Conservation (phyloP, 2,329 filamentous ascomycete species). For the Neonectria neomacrospora region DNA sequence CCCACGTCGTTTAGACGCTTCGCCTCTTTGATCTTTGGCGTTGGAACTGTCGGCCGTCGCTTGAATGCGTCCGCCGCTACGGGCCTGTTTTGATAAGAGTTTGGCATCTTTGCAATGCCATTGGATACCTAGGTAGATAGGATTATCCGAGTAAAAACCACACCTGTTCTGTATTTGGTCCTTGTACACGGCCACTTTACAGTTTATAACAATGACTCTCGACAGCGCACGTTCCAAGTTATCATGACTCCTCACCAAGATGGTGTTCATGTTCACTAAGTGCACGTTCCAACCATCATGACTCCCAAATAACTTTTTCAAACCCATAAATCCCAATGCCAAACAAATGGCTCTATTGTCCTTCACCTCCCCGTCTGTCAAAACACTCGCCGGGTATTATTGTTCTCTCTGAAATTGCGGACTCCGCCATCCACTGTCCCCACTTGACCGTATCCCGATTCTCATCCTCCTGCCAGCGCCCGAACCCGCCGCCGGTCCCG, state of each 20-base stretch:
- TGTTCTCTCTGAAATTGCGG: constrained; percentile 1
- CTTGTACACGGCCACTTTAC: background rate
- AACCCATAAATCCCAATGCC: background rate
- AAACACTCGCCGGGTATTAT: constrained; percentile 16
- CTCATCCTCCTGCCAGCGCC: constrained; percentile 42
- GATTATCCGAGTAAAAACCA: constrained; percentile 6
- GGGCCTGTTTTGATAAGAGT: background rate
- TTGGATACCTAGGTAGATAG: constrained; percentile 17
- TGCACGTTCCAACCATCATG: background rate
- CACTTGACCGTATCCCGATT: constrained; percentile 21
- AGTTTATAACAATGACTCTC: too few species aligned
- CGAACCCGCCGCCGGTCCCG: constrained; percentile 45
- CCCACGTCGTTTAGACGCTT: background rate
- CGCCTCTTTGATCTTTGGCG: background rate
- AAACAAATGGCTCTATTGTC: background rate
- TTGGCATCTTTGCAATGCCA: background rate
- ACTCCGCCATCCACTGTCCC: constrained; percentile 34
- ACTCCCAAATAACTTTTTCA: background rate
- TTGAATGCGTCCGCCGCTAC: background rate
- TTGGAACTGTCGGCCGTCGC: constrained; percentile 3
- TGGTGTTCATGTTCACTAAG: background rate
- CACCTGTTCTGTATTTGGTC: background rate
- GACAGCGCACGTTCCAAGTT: background rate
- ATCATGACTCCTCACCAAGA: background rate
- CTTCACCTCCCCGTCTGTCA: background rate